Base-by-base conservation (phyloP, 2,329 filamentous ascomycete genomes). In the Alternaria ethzedia region DNA sequence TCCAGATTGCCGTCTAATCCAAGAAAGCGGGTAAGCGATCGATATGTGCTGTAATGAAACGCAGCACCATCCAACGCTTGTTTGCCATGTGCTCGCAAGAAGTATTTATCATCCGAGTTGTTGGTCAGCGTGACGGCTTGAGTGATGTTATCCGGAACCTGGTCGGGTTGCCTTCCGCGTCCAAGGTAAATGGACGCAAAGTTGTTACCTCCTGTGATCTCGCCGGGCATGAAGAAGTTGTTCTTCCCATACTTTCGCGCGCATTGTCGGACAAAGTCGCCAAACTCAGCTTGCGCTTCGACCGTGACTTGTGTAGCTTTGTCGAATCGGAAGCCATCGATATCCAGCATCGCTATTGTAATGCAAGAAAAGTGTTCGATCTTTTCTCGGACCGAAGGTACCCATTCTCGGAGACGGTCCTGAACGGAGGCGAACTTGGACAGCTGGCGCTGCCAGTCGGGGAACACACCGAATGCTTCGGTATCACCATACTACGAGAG, bases 371-470 rank as follows among this genome's bases (percentile, higher is more conserved):
- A 88, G 47, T 84, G 84, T 65, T 86, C 84, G 61, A 90, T 79
- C 68, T 87, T 87, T 50, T 85, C 82, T 30, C 84, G 79, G 0
- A 90, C 88, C 12, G 84, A 84, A 3, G 86, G 85, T 25, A 84
- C 71, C 89, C 89, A 91, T 69, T 90, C 88, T 56, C 89, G 84
- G 4, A 91, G 81, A 72, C 89, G 87, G 75, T 91, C 89, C 76
- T 91, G 89, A 1, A 90, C 88, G 45, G 86, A 88, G 51, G 88
- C 87, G 76, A 90, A 91, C 68, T 90, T 90, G 20, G 87, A 84
- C 45, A 90, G 82, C 73, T 90, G 86, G 73, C 60, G 86, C 70
- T 89, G 80, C 85, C 86, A 32, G 30, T 28, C 49, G 9, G 25
- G 25, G 0, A 30, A 28, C 20, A 28, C 49, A 28, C 25, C 44